These are phyloP conservation scores for Lactarius akahatsu DNA, from an alignment of 768 basidiomycete species.

Conservation along the genomic window DNA sequence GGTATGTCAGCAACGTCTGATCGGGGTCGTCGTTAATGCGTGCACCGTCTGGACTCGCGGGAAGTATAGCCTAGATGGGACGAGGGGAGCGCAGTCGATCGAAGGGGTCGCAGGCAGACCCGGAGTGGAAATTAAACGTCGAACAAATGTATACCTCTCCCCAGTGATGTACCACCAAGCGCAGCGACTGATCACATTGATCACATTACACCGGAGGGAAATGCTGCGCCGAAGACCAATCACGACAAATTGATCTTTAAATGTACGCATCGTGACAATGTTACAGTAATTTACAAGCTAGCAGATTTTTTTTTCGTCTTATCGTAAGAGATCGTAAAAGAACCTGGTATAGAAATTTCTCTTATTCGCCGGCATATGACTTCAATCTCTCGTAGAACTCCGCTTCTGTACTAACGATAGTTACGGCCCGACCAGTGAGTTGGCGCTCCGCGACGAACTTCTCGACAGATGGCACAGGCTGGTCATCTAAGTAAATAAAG, in stretches of 20 bases:
- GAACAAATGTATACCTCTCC: too few species aligned
- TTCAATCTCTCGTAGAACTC: neutral
- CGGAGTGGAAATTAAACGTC: too few species aligned
- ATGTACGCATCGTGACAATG: neutral
- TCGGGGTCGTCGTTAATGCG: too few species aligned
- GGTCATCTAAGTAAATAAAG: neutral
- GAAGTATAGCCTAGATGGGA: too few species aligned
- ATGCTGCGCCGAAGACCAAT: neutral
- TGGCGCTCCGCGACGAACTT: neutral
- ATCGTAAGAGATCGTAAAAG: neutral
- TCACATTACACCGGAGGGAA: too few species aligned
- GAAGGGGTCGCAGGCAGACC: too few species aligned
- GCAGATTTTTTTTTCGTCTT: neutral
- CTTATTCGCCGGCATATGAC: neutral
- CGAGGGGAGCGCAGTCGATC: too few species aligned
- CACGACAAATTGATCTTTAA: neutral
- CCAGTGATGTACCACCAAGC: too few species aligned
- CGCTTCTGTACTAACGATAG: neutral
- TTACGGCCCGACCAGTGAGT: neutral
- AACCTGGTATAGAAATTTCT: neutral
- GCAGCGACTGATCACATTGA: too few species aligned
- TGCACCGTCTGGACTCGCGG: too few species aligned
- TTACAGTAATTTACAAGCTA: neutral
- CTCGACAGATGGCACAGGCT: neutral
- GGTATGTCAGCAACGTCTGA: too few species aligned